Evolutionary conservation across 352 stramenopile genomes (phyloP).

Genomic region (Thraustochytrium sp.): DNA sequence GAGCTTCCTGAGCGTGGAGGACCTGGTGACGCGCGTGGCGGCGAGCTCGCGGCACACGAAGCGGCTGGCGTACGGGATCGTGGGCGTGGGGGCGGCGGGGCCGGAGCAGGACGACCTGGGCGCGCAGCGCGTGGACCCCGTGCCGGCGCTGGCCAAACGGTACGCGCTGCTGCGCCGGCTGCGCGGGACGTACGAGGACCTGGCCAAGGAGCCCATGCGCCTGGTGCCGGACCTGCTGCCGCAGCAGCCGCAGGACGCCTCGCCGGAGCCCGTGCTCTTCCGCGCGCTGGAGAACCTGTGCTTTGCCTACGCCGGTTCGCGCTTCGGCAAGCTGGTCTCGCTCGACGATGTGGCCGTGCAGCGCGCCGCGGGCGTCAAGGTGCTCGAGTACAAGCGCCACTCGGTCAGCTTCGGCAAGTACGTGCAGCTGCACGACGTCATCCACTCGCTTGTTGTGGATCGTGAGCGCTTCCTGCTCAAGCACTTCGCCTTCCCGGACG

Average conservation of each 20-base stretch:
- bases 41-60: background rate
- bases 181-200: background rate
- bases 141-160: background rate
- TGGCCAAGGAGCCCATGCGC: background rate
- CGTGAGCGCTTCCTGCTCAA: background rate
- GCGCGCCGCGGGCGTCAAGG: background rate
- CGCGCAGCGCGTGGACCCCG: background rate
- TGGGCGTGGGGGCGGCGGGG: background rate
- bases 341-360: slow-evolving; percentile 4
- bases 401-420: background rate
- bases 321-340: slow-evolving; percentile 3
- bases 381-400: background rate
- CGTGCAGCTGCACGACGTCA: background rate
- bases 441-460: background rate
- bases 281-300: slow-evolving; percentile 1
- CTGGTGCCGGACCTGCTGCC: background rate
- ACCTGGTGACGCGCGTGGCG: background rate
- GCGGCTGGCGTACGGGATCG: background rate
- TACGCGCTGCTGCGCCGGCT: background rate
- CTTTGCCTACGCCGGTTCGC: background rate
- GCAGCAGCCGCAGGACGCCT: background rate
- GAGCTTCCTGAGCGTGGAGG: slow-evolving; percentile 1
- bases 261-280: background rate
- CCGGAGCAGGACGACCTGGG: background rate
- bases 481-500: background rate